Evolutionary conservation across 2,329 filamentous ascomycete species (phyloP), one percentile per base, ranked within the genome.

Genomic region (Ceratocystis cubensis): DNA sequence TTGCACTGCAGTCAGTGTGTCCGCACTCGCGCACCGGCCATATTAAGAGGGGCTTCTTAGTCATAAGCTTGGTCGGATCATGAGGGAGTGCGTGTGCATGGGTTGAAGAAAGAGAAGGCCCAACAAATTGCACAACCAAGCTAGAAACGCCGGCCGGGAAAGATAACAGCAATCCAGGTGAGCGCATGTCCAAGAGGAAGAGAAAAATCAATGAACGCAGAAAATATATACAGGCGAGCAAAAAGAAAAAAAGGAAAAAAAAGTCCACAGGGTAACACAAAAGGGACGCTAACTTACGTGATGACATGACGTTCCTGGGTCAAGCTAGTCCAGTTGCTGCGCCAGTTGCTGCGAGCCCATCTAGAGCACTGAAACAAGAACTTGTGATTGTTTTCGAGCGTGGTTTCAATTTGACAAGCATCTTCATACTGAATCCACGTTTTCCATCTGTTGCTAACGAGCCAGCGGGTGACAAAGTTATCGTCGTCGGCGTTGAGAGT

Each of bases 331-430:
- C 91, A 87, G 76, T 97, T 97, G 79, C 91, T 96, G 74, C 93
- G 84, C 93, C 93, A 97, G 77, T 97, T 97, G 80, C 92, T 96
- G 73, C 93, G 86, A 56, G 94, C 91, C 93, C 93, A 97, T 61
- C 93, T 84, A 61, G 93, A 85, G 76, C 93, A 97, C 77, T 97
- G 93, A 74, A 90, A 93, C 70, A 97, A 79, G 73, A 96, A 97
- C 73, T 92, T 95, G 66, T 82, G 80, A 74, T 92, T 88, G 74
- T 93, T 89, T 76, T 96, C 93, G 50, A 97, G 81, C 2, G 92
- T 96, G 30, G 93, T 97, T 78, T 94, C 87, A 69, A 97, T 88
- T 76, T 95, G 89, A 72, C 90, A 95, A 74, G 95, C 90, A 61
- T 83, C 84, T 75, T 96, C 88, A 77, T 96, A 96, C 78, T 97